Evolutionary conservation across 345 rosid species (phyloP).

Genomic region (Lagerstroemia speciosa): DNA sequence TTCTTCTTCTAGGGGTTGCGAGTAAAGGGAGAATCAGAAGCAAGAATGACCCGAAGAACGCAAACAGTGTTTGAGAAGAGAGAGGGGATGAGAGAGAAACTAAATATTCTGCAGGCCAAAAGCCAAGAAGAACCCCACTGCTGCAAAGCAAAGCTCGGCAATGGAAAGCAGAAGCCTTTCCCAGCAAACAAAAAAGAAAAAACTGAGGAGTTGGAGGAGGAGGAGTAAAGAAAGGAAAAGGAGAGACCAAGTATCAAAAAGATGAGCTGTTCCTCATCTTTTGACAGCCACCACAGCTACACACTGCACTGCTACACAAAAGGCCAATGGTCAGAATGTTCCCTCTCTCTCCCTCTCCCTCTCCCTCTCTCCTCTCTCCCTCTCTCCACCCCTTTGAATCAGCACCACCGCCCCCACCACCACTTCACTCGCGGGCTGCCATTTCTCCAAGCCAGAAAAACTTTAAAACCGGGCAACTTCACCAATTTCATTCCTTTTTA

Average conservation of each 20-base stretch:
- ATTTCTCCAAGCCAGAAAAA: neutral
- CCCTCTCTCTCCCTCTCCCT: slow-evolving; percentile 4
- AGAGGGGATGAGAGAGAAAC: neutral
- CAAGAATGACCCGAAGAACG: slow-evolving; percentile 2
- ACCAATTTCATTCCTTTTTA: neutral
- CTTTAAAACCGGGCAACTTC: slow-evolving; percentile 2
- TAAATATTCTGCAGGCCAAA: slow-evolving; percentile 1
- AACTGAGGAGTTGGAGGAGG: no score
- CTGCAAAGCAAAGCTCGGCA: slow-evolving; percentile 5
- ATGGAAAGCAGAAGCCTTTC: slow-evolving; percentile 6
- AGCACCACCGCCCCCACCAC: slow-evolving; percentile 21
- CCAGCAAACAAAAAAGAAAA: slow-evolving; percentile 5
- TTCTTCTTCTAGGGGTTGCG: neutral
- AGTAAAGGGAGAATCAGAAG: slow-evolving; percentile 2
- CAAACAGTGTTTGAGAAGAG: slow-evolving; percentile 5
- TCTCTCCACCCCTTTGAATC: slow-evolving; percentile 12
- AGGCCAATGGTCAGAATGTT: slow-evolving; percentile 21
- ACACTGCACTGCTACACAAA: slow-evolving; percentile 13
- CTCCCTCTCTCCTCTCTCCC: slow-evolving; percentile 6
- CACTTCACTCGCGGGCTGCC: neutral
- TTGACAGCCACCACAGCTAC: slow-evolving; percentile 21
- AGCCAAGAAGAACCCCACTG: slow-evolving; percentile 8
- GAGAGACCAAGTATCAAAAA: slow-evolving; percentile 9
- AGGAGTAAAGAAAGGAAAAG: neutral
- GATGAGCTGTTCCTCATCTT: slow-evolving; percentile 22